Evolutionary conservation across 495 filamentous ascomycete genomes (phyloP), one percentile per base, ranked within the genome.

Genomic region (Cairneyella variabilis): DNA sequence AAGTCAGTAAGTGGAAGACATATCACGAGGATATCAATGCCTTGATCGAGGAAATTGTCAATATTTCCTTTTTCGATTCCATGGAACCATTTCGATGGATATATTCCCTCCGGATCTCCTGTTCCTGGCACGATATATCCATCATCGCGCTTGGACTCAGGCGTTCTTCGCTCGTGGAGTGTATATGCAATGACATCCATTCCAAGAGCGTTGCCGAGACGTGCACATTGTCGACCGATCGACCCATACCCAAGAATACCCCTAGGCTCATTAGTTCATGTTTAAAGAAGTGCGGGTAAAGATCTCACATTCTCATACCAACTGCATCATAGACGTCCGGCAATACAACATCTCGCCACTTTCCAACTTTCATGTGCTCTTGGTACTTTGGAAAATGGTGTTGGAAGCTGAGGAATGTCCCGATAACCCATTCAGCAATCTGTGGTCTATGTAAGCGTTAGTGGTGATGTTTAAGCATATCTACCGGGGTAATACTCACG

Each of bases 401-500:
- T 72, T 70, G 62, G 17, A 59, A 60, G 44, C 76, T 74, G 54
- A 72, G 66, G 51, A 72, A 76, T 0, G 71, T 77, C 51, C 54
- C 53, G 45, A 85, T 66, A 42, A 81, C 67, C 85, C 86, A 93
- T 72, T 95, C 89, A 0, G 87, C 75, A 54, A 93, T 95, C 49
- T 90, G 88, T 0, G 90, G 88, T 66, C 85, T 85, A 59, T 90
- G 86, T n/a, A n/a, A n/a, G n/a, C n/a, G n/a, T n/a, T n/a, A n/a
- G n/a, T n/a, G n/a, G n/a, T n/a, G n/a, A n/a, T n/a, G n/a, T n/a
- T n/a, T n/a, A n/a, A n/a, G n/a, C n/a, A n/a, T n/a, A n/a, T n/a
- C n/a, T n/a, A n/a, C n/a, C n/a, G n/a, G n/a, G n/a, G n/a, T n/a
- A n/a, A n/a, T n/a, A n/a, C n/a, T n/a, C n/a, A n/a, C n/a, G n/a